Percentiles rank a stretch among this genome's conserved stretches.
Conservation (phyloP, 495 filamentous ascomycete species). For the Pyronema domesticum region DNA sequence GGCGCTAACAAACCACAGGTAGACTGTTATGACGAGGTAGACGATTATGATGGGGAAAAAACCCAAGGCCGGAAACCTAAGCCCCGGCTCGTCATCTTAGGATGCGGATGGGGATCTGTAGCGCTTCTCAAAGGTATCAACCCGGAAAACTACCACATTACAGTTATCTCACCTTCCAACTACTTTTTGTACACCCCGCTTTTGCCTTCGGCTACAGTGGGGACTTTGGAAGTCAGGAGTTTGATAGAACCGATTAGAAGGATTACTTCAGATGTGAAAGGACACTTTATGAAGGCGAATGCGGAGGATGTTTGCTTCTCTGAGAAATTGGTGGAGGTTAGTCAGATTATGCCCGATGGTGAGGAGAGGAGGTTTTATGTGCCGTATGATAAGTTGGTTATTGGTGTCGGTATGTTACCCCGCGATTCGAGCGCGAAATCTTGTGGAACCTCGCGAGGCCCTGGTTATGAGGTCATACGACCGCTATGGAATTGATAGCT, state of each 20-base stretch:
- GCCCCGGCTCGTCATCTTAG: slow-evolving; percentile 78
- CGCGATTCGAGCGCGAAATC: neutral
- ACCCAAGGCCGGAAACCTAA: slow-evolving; percentile 36
- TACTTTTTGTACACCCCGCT: slow-evolving; percentile 98
- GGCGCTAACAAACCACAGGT: neutral
- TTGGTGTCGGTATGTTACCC: slow-evolving; percentile 53
- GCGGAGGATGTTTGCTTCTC: slow-evolving; percentile 86
- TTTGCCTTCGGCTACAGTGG: slow-evolving; percentile 90
- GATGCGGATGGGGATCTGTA: slow-evolving; percentile 90
- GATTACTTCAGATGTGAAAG: slow-evolving; percentile 56
- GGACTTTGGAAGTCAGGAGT: slow-evolving; percentile 76
- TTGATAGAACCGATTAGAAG: slow-evolving; percentile 83
- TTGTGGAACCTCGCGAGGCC: too few species aligned
- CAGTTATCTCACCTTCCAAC: slow-evolving; percentile 80
- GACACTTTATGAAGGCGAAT: slow-evolving; percentile 74
- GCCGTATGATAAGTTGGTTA: slow-evolving; percentile 95
- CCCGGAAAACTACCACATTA: slow-evolving; percentile 82
- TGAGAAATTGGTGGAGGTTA: slow-evolving; percentile 71
- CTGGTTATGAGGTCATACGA: neutral
- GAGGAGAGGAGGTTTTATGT: slow-evolving; percentile 69
- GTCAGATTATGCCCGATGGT: slow-evolving; percentile 52
- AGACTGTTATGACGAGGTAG: slow-evolving; percentile 29
- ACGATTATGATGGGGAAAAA: slow-evolving; percentile 58
- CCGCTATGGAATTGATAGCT: slow-evolving; percentile 15
- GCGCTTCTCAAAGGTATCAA: slow-evolving; percentile 79